phyloP scores from a whole-genome alignment of 331 rosid genomes.

The Prunus yedoensis region DNA sequence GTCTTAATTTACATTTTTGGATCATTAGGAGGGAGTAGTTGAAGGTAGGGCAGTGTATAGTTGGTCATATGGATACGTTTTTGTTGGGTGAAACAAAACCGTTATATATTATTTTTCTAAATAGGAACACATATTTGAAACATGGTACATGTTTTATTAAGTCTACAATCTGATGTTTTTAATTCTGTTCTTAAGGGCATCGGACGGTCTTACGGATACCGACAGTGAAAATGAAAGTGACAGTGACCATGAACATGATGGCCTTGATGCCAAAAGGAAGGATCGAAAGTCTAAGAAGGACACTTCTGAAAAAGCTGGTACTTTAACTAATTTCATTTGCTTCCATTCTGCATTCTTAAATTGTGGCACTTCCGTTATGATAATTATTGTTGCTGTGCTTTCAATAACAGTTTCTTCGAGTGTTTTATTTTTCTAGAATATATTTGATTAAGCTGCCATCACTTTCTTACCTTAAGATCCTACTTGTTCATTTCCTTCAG shows the following conservation, averaged over 20 bases:
- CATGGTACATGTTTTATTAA: neutral
- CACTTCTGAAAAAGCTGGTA: constrained; percentile 52
- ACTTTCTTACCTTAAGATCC: neutral
- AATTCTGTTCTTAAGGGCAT: constrained; percentile 48
- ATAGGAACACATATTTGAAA: neutral
- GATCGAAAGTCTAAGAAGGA: constrained; percentile 47
- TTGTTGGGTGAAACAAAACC: neutral
- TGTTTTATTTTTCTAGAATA: neutral
- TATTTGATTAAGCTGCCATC: neutral
- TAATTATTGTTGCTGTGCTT: neutral
- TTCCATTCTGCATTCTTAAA: neutral
- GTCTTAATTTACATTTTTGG: too few relatives aligned
- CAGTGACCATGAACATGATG: constrained; percentile 45
- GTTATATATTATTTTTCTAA: neutral
- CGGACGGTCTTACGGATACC: constrained; percentile 53
- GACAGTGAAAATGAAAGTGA: constrained; percentile 54
- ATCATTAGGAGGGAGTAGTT: neutral
- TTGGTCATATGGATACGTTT: neutral
- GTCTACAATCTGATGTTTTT: constrained; percentile 1
- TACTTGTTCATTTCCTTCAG: neutral
- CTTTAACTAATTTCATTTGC: neutral
- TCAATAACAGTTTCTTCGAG: neutral
- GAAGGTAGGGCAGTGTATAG: neutral
- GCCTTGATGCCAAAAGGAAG: constrained; percentile 38
- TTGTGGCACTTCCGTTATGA: neutral